phyloP scores from a whole-genome alignment of 2,329 filamentous ascomycete species.

The Fusarium tupiense region DNA sequence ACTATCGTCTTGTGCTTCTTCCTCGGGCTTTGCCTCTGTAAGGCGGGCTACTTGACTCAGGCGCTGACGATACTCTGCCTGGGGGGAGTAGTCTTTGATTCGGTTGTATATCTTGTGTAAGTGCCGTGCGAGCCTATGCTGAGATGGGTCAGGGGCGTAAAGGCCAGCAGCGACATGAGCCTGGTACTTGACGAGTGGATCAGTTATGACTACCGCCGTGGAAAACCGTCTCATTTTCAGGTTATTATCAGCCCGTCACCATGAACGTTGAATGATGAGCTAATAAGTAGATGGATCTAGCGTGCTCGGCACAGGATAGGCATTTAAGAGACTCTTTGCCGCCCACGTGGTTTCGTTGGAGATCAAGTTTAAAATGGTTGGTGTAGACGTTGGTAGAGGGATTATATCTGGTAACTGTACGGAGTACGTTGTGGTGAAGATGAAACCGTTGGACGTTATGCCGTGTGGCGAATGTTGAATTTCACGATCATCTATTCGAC shows the following conservation, averaged over 20 bases:
- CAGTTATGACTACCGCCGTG: slow-evolving; percentile 69
- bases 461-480: slow-evolving; percentile 2
- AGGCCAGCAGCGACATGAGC: slow-evolving; percentile 73
- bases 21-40: slow-evolving; percentile 44
- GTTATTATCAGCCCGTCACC: neutral
- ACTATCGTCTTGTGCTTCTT: slow-evolving; percentile 44
- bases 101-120: slow-evolving; percentile 79
- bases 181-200: slow-evolving; percentile 81
- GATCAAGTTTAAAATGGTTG: neutral
- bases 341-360: neutral
- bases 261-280: slow-evolving; percentile 1
- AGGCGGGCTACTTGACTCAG: slow-evolving; percentile 68
- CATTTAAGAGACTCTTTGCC: neutral
- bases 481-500: slow-evolving; percentile 1
- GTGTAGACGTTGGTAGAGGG: neutral
- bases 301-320: slow-evolving; percentile 5
- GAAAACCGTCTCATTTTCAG: slow-evolving; percentile 49
- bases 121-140: slow-evolving; percentile 78
- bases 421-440: neutral
- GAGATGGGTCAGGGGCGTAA: slow-evolving; percentile 75
- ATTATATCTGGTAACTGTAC: neutral
- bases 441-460: neutral
- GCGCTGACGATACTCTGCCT: slow-evolving; percentile 72
- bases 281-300: slow-evolving; percentile 1
- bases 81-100: slow-evolving; percentile 81